These are phyloP conservation scores for Madurella mycetomatis DNA, from an alignment of 2,329 filamentous ascomycete species.

Conservation along the genomic window DNA sequence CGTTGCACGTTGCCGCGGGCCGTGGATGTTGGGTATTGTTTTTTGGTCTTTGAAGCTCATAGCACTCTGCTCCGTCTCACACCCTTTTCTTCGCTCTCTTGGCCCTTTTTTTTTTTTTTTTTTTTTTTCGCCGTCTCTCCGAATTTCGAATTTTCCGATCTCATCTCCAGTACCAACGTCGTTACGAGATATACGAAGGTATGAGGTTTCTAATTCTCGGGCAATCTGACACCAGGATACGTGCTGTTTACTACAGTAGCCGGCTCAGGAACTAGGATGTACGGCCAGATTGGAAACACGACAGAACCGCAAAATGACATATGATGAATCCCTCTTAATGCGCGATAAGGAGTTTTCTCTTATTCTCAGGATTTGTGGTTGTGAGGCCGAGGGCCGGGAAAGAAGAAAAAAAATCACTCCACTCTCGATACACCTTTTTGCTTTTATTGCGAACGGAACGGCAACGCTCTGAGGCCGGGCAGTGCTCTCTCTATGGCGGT, in stretches of 20 bases:
- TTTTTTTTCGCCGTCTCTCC: no score
- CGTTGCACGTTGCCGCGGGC: not conserved
- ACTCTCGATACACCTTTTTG: no score
- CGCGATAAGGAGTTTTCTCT: not conserved
- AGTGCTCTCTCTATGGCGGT: no score
- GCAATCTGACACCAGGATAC: not conserved
- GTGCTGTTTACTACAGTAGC: not conserved
- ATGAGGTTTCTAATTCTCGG: not conserved
- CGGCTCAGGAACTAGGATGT: not conserved
- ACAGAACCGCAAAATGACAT: not conserved
- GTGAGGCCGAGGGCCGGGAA: no score
- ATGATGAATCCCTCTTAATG: not conserved
- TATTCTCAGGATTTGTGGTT: no score
- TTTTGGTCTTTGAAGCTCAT: not conserved
- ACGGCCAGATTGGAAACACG: not conserved
- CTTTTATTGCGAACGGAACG: no score
- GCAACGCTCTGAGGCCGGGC: no score
- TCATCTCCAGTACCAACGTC: not conserved
- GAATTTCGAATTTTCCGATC: not conserved
- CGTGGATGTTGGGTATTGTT: not conserved
- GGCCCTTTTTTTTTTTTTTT: not conserved
- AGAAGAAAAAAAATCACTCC: no score
- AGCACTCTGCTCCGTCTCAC: not conserved
- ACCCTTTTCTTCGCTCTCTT: not conserved
- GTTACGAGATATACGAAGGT: not conserved